Percentiles rank a stretch among this genome's conserved stretches.
phyloP scores from a whole-genome alignment of 1,284 basidiomycete species.

The Ganoderma sinense region DNA sequence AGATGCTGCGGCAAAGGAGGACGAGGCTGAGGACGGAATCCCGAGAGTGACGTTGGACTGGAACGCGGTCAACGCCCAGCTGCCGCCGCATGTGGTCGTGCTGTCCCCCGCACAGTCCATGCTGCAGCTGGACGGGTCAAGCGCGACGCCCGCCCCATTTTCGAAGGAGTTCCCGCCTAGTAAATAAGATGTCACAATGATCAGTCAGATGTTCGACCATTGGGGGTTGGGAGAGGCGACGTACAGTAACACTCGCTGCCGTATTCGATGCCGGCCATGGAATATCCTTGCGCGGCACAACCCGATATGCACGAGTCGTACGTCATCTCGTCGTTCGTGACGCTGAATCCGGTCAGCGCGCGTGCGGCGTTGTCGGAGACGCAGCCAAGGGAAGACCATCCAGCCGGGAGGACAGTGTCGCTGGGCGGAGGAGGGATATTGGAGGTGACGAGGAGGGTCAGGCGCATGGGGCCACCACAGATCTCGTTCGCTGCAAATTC shows the following conservation, averaged over 20 bases:
- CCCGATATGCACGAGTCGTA: slow-evolving; percentile 22
- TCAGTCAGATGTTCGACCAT: not conserved
- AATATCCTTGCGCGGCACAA: slow-evolving; percentile 31
- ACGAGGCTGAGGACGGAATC: slow-evolving; percentile 4
- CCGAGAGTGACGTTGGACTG: slow-evolving; percentile 10
- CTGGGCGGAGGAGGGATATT: slow-evolving; percentile 20
- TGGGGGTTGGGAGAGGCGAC: not conserved
- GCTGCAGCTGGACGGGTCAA: slow-evolving; percentile 26
- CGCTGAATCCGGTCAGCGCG: slow-evolving; percentile 26
- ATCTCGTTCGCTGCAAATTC: slow-evolving; percentile 26
- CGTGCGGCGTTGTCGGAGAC: slow-evolving; percentile 27
- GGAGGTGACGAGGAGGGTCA: slow-evolving; percentile 33
- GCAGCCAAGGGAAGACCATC: slow-evolving; percentile 25
- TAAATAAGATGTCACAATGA: no score
- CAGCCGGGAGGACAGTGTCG: slow-evolving; percentile 20
- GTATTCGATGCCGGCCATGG: slow-evolving; percentile 36
- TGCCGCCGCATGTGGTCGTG: slow-evolving; percentile 30
- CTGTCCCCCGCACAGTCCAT: slow-evolving; percentile 29
- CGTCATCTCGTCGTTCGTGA: slow-evolving; percentile 27
- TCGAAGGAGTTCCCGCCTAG: slow-evolving; percentile 32
- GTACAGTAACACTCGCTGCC: slow-evolving; percentile 38
- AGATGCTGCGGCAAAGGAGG: not conserved
- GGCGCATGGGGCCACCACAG: slow-evolving; percentile 37
- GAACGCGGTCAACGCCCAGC: slow-evolving; percentile 32
- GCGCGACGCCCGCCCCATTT: slow-evolving; percentile 26